These are phyloP conservation scores for Orbilia quercus DNA, from an alignment of 2,329 filamentous ascomycete species.

Conservation along the genomic window DNA sequence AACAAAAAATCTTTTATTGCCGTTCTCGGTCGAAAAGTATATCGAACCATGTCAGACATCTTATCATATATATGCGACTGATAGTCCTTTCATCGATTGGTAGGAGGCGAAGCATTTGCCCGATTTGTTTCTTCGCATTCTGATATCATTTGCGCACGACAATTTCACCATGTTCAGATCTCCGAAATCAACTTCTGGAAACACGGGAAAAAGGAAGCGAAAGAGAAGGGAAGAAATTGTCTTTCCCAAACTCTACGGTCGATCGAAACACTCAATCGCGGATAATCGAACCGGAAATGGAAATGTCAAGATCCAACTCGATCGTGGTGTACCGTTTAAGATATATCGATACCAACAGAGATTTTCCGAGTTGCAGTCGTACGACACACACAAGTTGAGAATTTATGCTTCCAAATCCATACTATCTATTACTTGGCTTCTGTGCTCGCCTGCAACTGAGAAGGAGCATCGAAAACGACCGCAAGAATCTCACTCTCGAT, in stretches of 20 bases:
- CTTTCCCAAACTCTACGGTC: conserved; percentile 1
- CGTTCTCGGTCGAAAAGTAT: neutral
- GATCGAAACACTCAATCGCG: neutral
- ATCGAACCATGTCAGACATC: conserved; percentile 1
- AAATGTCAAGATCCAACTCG: neutral
- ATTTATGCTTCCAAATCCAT: neutral
- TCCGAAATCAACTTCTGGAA: neutral
- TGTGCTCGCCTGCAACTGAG: no score
- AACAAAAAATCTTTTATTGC: neutral
- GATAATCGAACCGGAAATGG: neutral
- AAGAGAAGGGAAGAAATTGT: neutral
- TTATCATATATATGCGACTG: conserved; percentile 35
- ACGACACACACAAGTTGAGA: neutral
- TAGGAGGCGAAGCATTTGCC: conserved; percentile 21
- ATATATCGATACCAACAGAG: neutral
- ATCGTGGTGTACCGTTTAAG: conserved; percentile 2
- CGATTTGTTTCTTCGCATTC: conserved; percentile 18
- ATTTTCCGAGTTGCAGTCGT: no score
- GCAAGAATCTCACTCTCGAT: neutral
- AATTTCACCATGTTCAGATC: neutral
- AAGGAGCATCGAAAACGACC: neutral
- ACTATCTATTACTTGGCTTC: no score
- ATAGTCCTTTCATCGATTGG: conserved; percentile 14
- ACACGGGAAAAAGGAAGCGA: neutral
- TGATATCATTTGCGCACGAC: no score